Evolutionary conservation across 1,284 basidiomycete genomes (phyloP).

Genomic region (Papiliotrema terrestris): DNA sequence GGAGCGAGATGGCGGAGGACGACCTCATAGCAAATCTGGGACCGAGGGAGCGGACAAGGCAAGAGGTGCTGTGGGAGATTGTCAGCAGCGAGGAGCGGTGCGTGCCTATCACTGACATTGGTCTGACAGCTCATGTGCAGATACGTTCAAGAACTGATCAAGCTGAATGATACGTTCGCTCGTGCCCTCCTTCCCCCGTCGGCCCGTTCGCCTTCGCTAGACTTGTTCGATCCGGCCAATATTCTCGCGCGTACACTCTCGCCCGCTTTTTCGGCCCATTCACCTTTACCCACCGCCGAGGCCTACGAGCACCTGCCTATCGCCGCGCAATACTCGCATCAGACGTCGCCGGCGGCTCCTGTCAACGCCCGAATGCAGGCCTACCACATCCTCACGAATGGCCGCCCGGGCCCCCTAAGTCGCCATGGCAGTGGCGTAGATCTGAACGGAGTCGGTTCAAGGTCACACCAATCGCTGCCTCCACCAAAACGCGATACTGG

Average conservation of each 20-base stretch:
- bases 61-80: constrained; percentile 97
- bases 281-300: constrained; percentile 56
- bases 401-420: constrained; percentile 17
- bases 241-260: constrained; percentile 29
- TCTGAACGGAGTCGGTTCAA: constrained; percentile 19
- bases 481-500: constrained; percentile 57
- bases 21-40: constrained; percentile 92
- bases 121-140: constrained; percentile 51
- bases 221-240: constrained; percentile 50
- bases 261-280: constrained; percentile 14
- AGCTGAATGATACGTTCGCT: constrained; percentile 90
- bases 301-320: constrained; percentile 80
- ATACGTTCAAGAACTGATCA: constrained; percentile 84
- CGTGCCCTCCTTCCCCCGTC: constrained; percentile 80
- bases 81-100: constrained; percentile 94
- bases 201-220: constrained; percentile 52
- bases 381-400: constrained; percentile 35
- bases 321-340: constrained; percentile 64
- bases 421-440: constrained; percentile 12
- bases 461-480: constrained; percentile 75
- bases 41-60: constrained; percentile 85
- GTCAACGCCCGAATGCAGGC: constrained; percentile 28
- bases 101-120: constrained; percentile 30
- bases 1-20: constrained; percentile 93
- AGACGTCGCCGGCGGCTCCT: constrained; percentile 6